These are phyloP conservation scores for Colletotrichum brevisporum DNA, from an alignment of 2,329 filamentous ascomycete species.

Conservation along the genomic window DNA sequence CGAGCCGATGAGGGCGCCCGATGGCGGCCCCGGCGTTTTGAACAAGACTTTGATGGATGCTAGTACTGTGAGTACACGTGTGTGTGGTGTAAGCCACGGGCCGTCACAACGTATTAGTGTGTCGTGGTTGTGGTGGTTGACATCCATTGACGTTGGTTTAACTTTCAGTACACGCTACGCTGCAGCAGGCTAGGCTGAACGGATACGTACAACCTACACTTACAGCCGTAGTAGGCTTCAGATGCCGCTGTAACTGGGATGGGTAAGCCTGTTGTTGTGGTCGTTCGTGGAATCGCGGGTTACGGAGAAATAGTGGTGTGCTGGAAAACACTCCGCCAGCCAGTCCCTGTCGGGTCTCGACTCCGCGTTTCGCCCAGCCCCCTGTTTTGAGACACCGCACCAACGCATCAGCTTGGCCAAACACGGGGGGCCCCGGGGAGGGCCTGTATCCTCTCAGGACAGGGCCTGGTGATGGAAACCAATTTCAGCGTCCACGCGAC, in stretches of 20 bases:
- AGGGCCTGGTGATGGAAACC: not conserved
- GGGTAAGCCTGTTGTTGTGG: conserved; percentile 6
- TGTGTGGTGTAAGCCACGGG: not conserved
- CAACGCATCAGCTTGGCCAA: conserved; percentile 34
- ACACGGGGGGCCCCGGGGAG: conserved; percentile 3
- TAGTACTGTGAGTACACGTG: not conserved
- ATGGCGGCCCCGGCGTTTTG: not conserved
- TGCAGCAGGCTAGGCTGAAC: too few relatives aligned
- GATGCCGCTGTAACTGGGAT: too few relatives aligned
- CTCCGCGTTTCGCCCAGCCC: conserved; percentile 29
- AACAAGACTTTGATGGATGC: not conserved
- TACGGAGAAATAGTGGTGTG: not conserved
- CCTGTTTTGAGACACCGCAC: conserved; percentile 40
- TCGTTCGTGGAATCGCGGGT: not conserved
- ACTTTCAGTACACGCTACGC: too few relatives aligned
- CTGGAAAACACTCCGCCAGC: conserved; percentile 16
- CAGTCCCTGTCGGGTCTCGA: conserved; percentile 9
- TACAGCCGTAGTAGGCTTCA: too few relatives aligned
- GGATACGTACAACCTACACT: too few relatives aligned
- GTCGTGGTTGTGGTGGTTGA: not conserved
- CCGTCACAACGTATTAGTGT: too few relatives aligned
- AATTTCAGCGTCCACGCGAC: not conserved
- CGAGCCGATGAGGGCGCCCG: conserved; percentile 20
- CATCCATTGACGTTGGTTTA: not conserved
- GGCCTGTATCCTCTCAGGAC: not conserved